Evolutionary conservation across 306 rosid genomes (phyloP), one percentile per base, ranked within the genome.

Genomic region (Hippophae rhamnoides): DNA sequence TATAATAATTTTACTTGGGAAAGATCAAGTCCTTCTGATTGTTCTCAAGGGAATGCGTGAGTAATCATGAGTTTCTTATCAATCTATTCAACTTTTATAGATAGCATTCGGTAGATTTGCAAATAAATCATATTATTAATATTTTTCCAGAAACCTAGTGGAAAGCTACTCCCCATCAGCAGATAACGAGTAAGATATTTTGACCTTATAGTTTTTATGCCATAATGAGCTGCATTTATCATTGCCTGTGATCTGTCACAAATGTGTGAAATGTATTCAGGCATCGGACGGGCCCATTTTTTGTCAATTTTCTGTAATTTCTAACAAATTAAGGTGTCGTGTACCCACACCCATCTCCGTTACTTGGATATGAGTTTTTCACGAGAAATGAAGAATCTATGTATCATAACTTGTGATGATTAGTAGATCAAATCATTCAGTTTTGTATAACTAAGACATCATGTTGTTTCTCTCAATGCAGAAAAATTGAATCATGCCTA

Each of bases 1-100:
- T 41, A 57, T 80, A 90, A 90, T 70, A 81, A 90, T 73, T 87
- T 90, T 69, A 75, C 80, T 62, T 85, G 86, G 92, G 89, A 81
- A 54, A 69, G 69, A 71, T 78, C 87, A 8, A 68, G 87, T 79
- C 84, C 92, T 44, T 13, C 25, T 27, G 95, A 87, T 69, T 90
- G 98, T 61, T 80, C 69, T 56, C 75, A 74, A 49, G 98, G 95
- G 60, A 87, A 70, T 57, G 76, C 79, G 98, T 90, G 75, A 79
- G 89, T 87, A 64, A 69, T 65, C 41, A 44, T 63, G 64, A 26
- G 40, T 60, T 46, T 50, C 69, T 13, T 13, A 58, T 52, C 43
- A 55, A 59, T 52, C 43, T 60, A 31, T 31, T 31, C 38, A 31
- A 31, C 38, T 3, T 49, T 61, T 69, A 26, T 43, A 47, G 12